A percentile compares a stretch with the other conserved stretches of the same genome.
Evolutionary conservation across 345 rosid species (phyloP).

Genomic region (Sisymbrium irio): DNA sequence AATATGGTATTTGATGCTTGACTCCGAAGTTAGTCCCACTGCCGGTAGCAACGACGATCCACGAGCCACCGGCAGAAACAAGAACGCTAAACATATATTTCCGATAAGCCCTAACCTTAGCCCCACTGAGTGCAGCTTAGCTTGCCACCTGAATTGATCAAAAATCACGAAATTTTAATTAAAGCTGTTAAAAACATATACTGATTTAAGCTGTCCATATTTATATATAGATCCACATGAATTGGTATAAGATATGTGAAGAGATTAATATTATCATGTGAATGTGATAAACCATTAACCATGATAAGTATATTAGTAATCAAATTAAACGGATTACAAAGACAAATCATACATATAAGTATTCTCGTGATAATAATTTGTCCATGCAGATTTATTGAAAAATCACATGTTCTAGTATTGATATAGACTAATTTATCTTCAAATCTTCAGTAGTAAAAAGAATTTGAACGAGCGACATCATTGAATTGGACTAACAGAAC

Average conservation of each 20-base stretch:
- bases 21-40: constrained; percentile 74
- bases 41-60: constrained; percentile 67
- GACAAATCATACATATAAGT: no score
- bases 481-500: background rate
- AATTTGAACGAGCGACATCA: background rate
- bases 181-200: background rate
- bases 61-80: constrained; percentile 83
- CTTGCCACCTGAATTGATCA: constrained; percentile 54
- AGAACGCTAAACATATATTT: constrained; percentile 55
- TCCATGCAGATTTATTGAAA: background rate
- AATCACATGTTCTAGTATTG: background rate
- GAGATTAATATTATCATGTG: background rate
- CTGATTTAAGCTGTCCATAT: background rate
- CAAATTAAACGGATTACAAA: background rate
- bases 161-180: background rate
- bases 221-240: background rate
- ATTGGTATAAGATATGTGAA: background rate
- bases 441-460: background rate
- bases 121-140: constrained; percentile 37
- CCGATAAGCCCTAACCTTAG: constrained; percentile 56
- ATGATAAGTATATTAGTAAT: background rate
- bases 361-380: no score
- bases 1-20: constrained; percentile 84
- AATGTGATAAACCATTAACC: background rate
- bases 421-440: background rate